Evolutionary conservation across 148 eudicot species (phyloP).

Genomic region (Bassia scoparia): DNA sequence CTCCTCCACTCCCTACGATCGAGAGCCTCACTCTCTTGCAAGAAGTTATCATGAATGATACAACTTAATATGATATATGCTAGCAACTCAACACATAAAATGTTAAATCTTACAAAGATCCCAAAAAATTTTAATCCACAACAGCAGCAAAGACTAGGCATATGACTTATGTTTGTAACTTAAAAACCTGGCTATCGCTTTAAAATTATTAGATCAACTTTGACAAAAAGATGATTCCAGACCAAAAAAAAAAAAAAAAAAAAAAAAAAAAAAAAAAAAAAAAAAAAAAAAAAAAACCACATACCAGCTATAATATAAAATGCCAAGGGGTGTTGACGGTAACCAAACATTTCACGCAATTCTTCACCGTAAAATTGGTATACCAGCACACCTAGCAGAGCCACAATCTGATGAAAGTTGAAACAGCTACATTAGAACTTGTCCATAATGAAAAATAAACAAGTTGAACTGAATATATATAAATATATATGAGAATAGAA

Average conservation of each 20-base stretch:
- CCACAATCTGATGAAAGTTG: constrained; percentile 72
- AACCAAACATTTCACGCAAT: constrained; percentile 97
- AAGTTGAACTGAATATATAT: not conserved
- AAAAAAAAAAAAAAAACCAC: constrained; percentile 3
- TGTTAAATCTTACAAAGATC: not conserved
- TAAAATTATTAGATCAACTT: not conserved
- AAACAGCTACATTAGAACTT: constrained; percentile 22
- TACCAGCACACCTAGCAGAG: constrained; percentile 74
- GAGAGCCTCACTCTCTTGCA: too few species aligned
- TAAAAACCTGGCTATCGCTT: not conserved
- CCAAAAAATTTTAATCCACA: not conserved
- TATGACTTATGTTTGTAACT: not conserved
- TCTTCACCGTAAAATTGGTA: constrained; percentile 95
- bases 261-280: too few species aligned
- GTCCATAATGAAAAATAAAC: not conserved
- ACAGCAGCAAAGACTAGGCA: not conserved
- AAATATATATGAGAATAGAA: not conserved
- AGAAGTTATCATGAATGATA: too few species aligned
- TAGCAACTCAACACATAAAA: not conserved
- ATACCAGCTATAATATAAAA: constrained; percentile 96
- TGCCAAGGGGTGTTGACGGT: constrained; percentile 92
- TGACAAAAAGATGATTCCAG: not conserved
- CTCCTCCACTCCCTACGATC: too few species aligned
- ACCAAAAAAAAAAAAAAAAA: too few species aligned
- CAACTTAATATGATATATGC: not conserved